phyloP scores from a whole-genome alignment of 2,329 filamentous ascomycete genomes.

The Aspergillus nomiae region DNA sequence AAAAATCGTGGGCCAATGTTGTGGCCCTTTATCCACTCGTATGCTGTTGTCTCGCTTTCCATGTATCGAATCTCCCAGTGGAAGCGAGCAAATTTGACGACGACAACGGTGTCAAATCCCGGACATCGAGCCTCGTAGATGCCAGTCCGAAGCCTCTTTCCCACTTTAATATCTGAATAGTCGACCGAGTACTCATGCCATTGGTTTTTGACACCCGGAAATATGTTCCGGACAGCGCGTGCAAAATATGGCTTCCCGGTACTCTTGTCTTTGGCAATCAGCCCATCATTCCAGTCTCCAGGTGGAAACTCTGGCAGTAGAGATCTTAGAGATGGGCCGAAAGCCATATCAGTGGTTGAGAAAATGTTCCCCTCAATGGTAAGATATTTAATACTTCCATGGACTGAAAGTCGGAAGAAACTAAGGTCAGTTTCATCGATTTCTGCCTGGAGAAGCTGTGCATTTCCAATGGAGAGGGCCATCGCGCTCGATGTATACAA shows the following conservation, averaged over 20 bases:
- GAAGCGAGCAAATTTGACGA: slow-evolving; percentile 45
- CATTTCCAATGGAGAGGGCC: neutral
- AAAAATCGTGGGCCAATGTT: slow-evolving; percentile 43
- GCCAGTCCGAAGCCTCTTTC: slow-evolving; percentile 24
- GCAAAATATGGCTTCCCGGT: slow-evolving; percentile 24
- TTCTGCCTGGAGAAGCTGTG: neutral
- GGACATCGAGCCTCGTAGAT: slow-evolving; percentile 27
- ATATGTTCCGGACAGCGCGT: slow-evolving; percentile 17
- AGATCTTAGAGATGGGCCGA: slow-evolving; percentile 27
- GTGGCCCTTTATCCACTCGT: slow-evolving; percentile 39
- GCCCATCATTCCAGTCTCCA: slow-evolving; percentile 36
- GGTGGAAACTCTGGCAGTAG: slow-evolving; percentile 25
- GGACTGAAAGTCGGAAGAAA: neutral
- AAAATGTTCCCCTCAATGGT: neutral
- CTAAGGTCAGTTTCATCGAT: neutral
- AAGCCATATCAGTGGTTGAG: slow-evolving; percentile 28
- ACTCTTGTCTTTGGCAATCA: slow-evolving; percentile 20
- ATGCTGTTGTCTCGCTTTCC: slow-evolving; percentile 40
- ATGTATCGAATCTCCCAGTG: slow-evolving; percentile 40
- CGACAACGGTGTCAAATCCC: slow-evolving; percentile 18
- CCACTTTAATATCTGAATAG: slow-evolving; percentile 23
- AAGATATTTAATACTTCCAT: neutral
- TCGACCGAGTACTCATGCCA: slow-evolving; percentile 28
- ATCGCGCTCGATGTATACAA: neutral
- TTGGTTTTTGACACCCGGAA: slow-evolving; percentile 20